Base-by-base conservation (phyloP, 192 early-diverging fungal species). In the Gigaspora rosea region DNA sequence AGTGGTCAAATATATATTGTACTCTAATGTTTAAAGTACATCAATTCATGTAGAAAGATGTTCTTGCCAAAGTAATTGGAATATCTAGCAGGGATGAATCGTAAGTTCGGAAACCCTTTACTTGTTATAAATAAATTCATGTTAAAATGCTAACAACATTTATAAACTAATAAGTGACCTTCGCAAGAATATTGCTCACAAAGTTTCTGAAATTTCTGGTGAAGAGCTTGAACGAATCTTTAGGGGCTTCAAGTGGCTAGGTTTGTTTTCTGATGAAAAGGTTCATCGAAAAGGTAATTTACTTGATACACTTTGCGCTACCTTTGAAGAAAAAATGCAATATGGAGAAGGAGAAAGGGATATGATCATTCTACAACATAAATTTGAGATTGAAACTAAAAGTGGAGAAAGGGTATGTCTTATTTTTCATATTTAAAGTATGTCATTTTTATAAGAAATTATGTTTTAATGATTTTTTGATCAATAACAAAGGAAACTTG, bases 341-440 rank as follows among this genome's bases (percentile, higher is more conserved):
- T 99, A 97, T 81, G 93, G 84, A 73, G 86, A 89, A 74, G 90
- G 90, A 54, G 97, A 99, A 84, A 91, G 96, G 78, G 97, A 99
- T 84, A 92, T 99, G 92, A 94, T 97, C 63, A 91, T 99, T 83
- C 89, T 99, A 81, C 97, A 98, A 85, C 97, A 99, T 90, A 91
- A 90, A 82, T 99, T 99, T 81, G 96, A 94, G 79, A 87, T 97
- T 51, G 95, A 97, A 85, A 86, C 90, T 81, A 93, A 92, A 85
- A 91, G 96, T 80, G 96, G 94, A 49, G 83, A 88, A 27, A 84
- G 64, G 56, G 82, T 83, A 80, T 48, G 27, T 1, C 27, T 20
- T 32, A 20, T 27, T 64, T 36, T 3, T 46, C 52, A 10, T 59
- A 51, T 50, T 50, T 20, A 59, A 46, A 33, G 22, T n/a, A 22